These are phyloP conservation scores for Solanum tarapatanum DNA, from an alignment of 257 asterid species.

Conservation along the genomic window DNA sequence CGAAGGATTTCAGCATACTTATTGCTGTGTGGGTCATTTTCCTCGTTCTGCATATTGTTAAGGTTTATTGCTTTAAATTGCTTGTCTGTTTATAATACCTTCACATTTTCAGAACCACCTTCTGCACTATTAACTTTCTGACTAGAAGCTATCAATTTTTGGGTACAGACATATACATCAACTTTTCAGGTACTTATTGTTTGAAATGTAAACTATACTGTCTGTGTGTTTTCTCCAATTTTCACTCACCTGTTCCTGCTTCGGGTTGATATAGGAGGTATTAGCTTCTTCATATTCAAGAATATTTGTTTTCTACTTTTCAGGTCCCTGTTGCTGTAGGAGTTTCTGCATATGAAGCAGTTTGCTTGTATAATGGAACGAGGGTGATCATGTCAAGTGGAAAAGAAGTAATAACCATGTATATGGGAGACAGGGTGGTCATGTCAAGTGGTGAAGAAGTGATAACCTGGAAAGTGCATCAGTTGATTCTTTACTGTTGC, in stretches of 20 bases:
- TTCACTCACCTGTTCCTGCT: neutral
- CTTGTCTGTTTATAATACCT: neutral
- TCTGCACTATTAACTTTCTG: neutral
- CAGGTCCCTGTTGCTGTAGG: neutral
- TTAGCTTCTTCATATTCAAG: neutral
- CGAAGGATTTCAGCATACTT: conserved; percentile 39
- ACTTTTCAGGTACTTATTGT: conserved; percentile 34
- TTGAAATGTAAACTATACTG: neutral
- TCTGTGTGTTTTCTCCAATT: neutral
- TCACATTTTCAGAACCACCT: neutral
- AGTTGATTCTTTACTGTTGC: neutral
- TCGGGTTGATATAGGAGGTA: too few relatives aligned
- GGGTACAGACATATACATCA: conserved; percentile 25
- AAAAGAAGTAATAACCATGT: neutral
- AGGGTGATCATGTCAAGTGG: conserved; percentile 34
- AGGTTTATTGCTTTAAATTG: conserved; percentile 14
- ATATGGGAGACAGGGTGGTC: neutral
- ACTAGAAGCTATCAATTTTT: neutral
- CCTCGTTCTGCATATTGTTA: conserved; percentile 30
- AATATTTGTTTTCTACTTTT: neutral
- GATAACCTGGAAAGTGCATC: neutral
- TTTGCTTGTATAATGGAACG: neutral
- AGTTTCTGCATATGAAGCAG: neutral
- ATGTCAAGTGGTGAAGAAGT: neutral
- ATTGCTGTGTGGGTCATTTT: conserved; percentile 34